phyloP scores from a whole-genome alignment of 768 basidiomycete genomes.

The Tricholoma sp. region DNA sequence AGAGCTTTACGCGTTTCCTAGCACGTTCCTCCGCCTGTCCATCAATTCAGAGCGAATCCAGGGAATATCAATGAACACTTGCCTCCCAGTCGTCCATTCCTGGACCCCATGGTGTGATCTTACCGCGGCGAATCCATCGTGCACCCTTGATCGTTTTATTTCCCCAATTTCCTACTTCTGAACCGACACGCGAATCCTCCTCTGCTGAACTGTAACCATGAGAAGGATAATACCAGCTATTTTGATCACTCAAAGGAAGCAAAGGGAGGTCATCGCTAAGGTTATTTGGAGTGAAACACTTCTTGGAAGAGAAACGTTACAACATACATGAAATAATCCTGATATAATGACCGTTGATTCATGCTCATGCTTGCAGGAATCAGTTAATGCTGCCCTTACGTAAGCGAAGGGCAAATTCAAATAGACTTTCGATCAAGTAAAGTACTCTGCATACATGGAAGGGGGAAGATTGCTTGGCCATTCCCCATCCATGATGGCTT shows the following conservation, averaged over 20 bases:
- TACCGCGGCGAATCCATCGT: slow-evolving; percentile 78
- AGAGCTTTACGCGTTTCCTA: slow-evolving; percentile 67
- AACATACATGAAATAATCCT: slow-evolving; percentile 1
- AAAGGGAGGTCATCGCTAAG: slow-evolving; percentile 12
- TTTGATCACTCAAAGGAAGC: slow-evolving; percentile 62
- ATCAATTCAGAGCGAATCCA: slow-evolving; percentile 10
- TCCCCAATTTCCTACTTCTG: slow-evolving; percentile 76
- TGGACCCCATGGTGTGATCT: slow-evolving; percentile 81
- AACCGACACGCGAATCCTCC: slow-evolving; percentile 41
- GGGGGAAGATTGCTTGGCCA: slow-evolving; percentile 52
- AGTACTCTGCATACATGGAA: slow-evolving; percentile 26
- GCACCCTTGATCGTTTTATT: slow-evolving; percentile 70
- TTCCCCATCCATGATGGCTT: slow-evolving; percentile 32
- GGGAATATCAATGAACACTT: slow-evolving; percentile 14
- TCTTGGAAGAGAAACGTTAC: slow-evolving; percentile 16
- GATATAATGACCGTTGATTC: background rate
- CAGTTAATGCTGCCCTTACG: background rate
- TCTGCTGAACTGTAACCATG: slow-evolving; percentile 67
- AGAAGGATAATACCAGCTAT: slow-evolving; percentile 83
- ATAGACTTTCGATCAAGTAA: slow-evolving; percentile 14
- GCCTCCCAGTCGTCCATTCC: slow-evolving; percentile 86
- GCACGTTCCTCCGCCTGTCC: slow-evolving; percentile 75
- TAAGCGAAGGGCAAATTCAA: background rate
- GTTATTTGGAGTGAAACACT: background rate
- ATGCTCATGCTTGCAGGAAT: background rate